Evolutionary conservation across 2,329 filamentous ascomycete species (phyloP), one percentile per base, ranked within the genome.

Genomic region (Dryadomyces quercus-mongolicae): DNA sequence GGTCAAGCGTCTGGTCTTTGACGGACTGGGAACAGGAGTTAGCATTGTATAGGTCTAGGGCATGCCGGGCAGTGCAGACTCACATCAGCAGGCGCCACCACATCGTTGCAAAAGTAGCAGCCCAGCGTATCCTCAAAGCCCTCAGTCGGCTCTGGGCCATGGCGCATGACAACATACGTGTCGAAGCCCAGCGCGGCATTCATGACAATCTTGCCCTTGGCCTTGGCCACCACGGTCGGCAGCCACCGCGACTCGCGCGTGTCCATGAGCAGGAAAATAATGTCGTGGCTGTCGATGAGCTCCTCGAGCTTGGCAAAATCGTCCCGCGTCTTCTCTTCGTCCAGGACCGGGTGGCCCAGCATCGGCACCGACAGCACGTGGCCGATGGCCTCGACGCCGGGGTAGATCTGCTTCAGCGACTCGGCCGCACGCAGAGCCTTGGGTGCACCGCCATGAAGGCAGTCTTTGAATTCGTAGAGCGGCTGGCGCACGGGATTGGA

Each of bases 61-160:
- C n/a, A 22, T n/a, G 20, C 55, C 57, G 20, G 42, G 21, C 8
- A 31, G 25, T 18, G n/a, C 15, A 34, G 40, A 77, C 85, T 81
- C 73, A 95, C 91, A 71, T 97, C 89, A 58, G 85, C 85, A 21
- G 93, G 93, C 7, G 92, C 88, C 51, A 97, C 92, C 25, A 98
- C 92, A 66, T 98, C 93, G 63, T 95, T 97, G 71, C 93, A 98
- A 69, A 97, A 98, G 67, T 98, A 98, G 70, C 93, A 98, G 10
- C 93, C 93, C 25, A 97, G 75, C 25, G 88, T 82, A 52, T 81
- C 73, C 53, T 81, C 74, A n/a, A 71, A 75, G 12, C 78, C 74
- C 51, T 75, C 71, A 45, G 70, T 67, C 3, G 75, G 74, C 60
- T 81, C 78, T 6, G 88, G 75, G 1, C 93, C 93, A 67, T 98